Percentiles rank a stretch among this genome's conserved stretches.
Evolutionary conservation across 257 asterid species (phyloP).

Genomic region (Ballota nigra): DNA sequence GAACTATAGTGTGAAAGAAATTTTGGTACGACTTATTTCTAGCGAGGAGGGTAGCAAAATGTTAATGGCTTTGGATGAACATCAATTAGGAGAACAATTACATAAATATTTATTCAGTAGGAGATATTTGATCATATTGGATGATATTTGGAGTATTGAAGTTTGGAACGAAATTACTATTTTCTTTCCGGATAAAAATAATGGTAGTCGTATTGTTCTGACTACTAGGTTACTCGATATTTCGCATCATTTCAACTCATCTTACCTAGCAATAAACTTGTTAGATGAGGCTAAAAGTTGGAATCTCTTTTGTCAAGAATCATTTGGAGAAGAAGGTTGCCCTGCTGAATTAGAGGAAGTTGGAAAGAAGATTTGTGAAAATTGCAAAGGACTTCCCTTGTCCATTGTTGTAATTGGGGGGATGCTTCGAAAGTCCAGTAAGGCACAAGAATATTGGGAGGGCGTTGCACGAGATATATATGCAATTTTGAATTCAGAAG

Average conservation of each 20-base stretch:
- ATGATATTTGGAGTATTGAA: constrained; percentile 10
- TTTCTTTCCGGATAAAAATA: background rate
- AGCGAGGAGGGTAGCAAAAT: background rate
- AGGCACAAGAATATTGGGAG: background rate
- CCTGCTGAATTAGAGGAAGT: background rate
- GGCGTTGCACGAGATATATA: background rate
- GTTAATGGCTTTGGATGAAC: background rate
- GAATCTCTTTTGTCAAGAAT: background rate
- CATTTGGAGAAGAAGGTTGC: background rate
- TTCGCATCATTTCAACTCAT: background rate
- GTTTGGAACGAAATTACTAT: background rate
- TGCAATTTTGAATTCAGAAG: background rate
- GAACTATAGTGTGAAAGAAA: background rate
- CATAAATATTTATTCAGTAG: background rate
- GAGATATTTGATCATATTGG: background rate
- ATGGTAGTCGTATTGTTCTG: background rate
- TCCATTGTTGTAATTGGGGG: constrained; percentile 18
- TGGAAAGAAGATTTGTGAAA: background rate
- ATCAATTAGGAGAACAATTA: background rate
- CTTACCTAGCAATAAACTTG: background rate
- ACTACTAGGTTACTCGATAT: background rate
- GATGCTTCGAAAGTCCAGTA: background rate
- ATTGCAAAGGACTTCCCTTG: constrained; percentile 12
- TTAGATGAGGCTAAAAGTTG: background rate
- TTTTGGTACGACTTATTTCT: background rate